These are phyloP conservation scores for Cadophora malorum DNA, from an alignment of 2,329 filamentous ascomycete genomes.

Conservation along the genomic window DNA sequence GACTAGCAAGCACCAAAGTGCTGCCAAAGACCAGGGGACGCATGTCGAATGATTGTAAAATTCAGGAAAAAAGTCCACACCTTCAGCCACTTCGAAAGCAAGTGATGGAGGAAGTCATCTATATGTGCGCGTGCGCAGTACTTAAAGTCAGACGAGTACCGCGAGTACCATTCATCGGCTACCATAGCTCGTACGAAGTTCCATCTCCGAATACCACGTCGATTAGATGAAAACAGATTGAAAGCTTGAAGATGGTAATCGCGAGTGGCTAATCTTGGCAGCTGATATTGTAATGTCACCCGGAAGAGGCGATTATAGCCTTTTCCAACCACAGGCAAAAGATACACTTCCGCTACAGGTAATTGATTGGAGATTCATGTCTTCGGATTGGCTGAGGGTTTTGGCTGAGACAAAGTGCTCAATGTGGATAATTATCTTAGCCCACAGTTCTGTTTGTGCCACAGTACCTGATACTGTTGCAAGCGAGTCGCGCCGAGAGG, in stretches of 20 bases:
- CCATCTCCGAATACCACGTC: conserved; percentile 8
- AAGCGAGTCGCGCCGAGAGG: neutral
- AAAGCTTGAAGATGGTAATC: conserved; percentile 1
- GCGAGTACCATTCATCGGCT: neutral
- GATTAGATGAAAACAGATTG: conserved; percentile 5
- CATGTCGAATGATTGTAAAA: neutral
- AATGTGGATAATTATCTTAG: conserved; percentile 7
- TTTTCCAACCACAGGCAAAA: neutral
- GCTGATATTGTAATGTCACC: neutral
- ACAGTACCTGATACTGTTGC: neutral
- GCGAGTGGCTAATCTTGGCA: conserved; percentile 8
- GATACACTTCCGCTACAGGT: too few species aligned
- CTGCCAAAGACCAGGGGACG: neutral
- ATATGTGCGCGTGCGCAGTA: neutral
- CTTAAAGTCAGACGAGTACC: neutral
- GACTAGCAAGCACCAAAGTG: conserved; percentile 11
- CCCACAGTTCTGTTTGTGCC: neutral
- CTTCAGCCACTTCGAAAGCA: neutral
- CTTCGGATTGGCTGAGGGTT: neutral
- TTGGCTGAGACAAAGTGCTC: neutral
- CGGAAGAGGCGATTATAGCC: neutral
- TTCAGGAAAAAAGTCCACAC: neutral
- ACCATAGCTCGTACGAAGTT: neutral
- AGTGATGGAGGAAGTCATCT: neutral
- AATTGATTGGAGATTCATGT: neutral